phyloP scores from a whole-genome alignment of 176 grass and related monocot genomes.

The Zoysia pacifica region DNA sequence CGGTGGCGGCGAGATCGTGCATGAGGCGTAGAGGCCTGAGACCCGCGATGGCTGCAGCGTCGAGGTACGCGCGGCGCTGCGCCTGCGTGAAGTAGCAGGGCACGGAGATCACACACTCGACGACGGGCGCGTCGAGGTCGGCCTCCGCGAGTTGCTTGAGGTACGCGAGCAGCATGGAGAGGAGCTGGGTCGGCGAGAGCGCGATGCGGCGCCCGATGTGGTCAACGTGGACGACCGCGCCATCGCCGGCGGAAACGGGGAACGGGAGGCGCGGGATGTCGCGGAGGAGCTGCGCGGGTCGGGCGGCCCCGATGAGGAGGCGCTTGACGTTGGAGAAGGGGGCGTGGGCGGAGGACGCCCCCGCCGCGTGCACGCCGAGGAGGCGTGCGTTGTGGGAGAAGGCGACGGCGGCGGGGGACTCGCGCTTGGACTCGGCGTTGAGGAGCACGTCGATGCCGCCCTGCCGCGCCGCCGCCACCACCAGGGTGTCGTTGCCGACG shows the following conservation, averaged over 20 bases:
- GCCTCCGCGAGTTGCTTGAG: slow-evolving; percentile 74
- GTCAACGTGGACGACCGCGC: slow-evolving; percentile 36
- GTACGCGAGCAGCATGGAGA: slow-evolving; percentile 81
- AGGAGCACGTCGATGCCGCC: slow-evolving; percentile 82
- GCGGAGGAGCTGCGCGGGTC: slow-evolving; percentile 42
- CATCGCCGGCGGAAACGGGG: slow-evolving; percentile 20
- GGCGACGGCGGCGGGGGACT: slow-evolving; percentile 79
- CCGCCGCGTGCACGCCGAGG: slow-evolving; percentile 53
- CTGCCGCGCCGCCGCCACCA: slow-evolving; percentile 61
- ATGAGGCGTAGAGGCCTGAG: slow-evolving; percentile 76
- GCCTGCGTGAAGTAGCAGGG: slow-evolving; percentile 88
- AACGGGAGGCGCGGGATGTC: slow-evolving; percentile 53
- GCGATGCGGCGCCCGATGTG: slow-evolving; percentile 59
- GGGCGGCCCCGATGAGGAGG: slow-evolving; percentile 50
- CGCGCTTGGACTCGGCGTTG: slow-evolving; percentile 79
- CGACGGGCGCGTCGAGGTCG: slow-evolving; percentile 55
- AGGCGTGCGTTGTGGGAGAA: slow-evolving; percentile 71
- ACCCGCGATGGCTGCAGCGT: slow-evolving; percentile 80
- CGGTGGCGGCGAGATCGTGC: slow-evolving; percentile 87
- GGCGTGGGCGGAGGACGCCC: slow-evolving; percentile 56
- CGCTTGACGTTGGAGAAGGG: slow-evolving; percentile 75
- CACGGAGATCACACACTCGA: slow-evolving; percentile 85
- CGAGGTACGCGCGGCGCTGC: slow-evolving; percentile 73
- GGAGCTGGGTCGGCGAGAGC: slow-evolving; percentile 68
- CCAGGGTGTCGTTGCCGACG: slow-evolving; percentile 84